Conservation (phyloP, 2,329 filamentous ascomycete species). For the Ilyonectria mors-panacis region DNA sequence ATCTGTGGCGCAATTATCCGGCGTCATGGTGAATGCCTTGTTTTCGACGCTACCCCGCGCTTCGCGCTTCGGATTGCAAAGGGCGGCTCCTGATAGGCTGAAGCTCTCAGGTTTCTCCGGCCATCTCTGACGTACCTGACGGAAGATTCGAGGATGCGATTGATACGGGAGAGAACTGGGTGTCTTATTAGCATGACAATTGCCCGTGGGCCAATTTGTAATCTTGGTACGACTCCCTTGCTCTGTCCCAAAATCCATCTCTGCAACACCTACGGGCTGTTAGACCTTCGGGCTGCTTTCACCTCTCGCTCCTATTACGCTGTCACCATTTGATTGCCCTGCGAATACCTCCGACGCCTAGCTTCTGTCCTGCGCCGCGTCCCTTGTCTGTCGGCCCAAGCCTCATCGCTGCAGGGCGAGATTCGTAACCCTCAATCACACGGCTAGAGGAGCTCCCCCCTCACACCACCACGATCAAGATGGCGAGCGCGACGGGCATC, state of each 20-base stretch:
- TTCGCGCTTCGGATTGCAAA: constrained; percentile 43
- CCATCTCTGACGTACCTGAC: constrained; percentile 43
- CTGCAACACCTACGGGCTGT: neutral
- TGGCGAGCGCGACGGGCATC: constrained; percentile 80
- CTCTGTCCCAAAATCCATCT: neutral
- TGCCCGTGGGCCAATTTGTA: neutral
- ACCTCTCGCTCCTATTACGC: neutral
- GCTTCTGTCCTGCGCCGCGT: neutral
- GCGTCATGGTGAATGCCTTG: constrained; percentile 36
- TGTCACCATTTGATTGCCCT: neutral
- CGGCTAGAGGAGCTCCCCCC: neutral
- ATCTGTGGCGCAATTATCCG: constrained; percentile 37
- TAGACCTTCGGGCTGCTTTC: neutral
- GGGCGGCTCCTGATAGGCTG: constrained; percentile 42
- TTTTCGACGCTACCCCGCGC: constrained; percentile 35
- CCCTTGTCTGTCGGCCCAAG: neutral
- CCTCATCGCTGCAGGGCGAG: constrained; percentile 1
- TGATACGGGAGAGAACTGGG: neutral
- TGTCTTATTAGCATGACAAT: constrained; percentile 1
- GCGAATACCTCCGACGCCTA: neutral
- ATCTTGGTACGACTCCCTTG: neutral
- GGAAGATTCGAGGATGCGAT: neutral
- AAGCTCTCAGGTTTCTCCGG: constrained; percentile 26
- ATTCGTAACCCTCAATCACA: constrained; percentile 3
- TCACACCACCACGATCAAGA: constrained; percentile 52